Base-by-base conservation (phyloP, 257 asterid species). In the Dorcoceras hygrometricum region DNA sequence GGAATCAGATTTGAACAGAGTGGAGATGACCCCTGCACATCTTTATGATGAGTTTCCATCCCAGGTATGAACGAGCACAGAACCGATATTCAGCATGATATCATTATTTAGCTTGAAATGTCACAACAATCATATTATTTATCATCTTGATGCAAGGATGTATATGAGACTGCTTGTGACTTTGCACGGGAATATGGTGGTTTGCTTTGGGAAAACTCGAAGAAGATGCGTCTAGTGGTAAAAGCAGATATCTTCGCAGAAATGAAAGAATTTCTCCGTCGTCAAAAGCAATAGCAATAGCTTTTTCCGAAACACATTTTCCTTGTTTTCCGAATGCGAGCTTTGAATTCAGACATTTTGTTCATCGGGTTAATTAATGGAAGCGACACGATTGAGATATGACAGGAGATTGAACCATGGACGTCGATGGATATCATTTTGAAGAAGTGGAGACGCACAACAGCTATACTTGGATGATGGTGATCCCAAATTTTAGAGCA, bases 1-100 rank as follows among this genome's bases (percentile, higher is more conserved):
- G 99, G 97, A 93, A 83, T 77, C 97, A 4, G 99, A 90, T 77
- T 69, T 93, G 82, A 88, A 93, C 74, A 90, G 99, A 83, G 87
- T 93, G 61, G 97, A 88, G 75, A 76, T 82, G 77, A 63, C 70
- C 0, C 91, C 95, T 24, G 83, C 97, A 20, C 87, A 88, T 71
- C 74, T 77, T 67, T 83, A 78, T 9, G 99, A 93, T 28, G 97
- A 90, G 73, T 88, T 93, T 65, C 95, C 95, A 29, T 93, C 99
- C 19, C 77, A 75, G 89, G 98, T 91, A 81, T 55, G 50, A 39
- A 39, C n/a, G 50, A 12, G 50, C 12, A 39, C 50, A 18, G 5
- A 39, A 39, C 50, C 1, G n/a, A 12, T 39, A 39, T n/a, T 12
- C 50, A 39, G 5, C n/a, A 11, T 8, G 4, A 39, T 39, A 12